Conservation (phyloP, 768 basidiomycete species). For the Saitozyma podzolica region DNA sequence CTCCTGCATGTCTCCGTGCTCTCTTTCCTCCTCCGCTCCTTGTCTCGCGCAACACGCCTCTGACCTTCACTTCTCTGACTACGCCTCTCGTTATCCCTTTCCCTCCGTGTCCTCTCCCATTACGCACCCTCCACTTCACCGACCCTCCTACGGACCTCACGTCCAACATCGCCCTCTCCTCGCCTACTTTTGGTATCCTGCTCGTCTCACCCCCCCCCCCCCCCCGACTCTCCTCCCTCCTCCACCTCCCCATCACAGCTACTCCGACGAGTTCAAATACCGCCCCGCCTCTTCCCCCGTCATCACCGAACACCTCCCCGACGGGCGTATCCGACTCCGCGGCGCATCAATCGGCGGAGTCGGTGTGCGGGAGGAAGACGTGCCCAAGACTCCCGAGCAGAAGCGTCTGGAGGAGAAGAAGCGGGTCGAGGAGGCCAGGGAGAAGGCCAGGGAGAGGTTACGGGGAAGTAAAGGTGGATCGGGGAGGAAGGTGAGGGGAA, state of each 20-base stretch:
- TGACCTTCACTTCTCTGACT: neutral
- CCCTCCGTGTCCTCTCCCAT: neutral
- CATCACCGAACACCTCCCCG: constrained; percentile 71
- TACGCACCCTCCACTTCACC: neutral
- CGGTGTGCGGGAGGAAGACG: constrained; percentile 42
- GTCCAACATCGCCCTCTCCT: neutral
- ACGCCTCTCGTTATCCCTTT: neutral
- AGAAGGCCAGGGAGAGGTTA: constrained; percentile 43
- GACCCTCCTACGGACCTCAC: neutral
- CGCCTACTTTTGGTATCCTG: neutral
- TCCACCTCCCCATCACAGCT: constrained; percentile 57
- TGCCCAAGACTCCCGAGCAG: constrained; percentile 39
- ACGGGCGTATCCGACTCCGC: constrained; percentile 68
- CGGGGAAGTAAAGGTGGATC: constrained; percentile 23
- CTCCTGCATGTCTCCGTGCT: no score
- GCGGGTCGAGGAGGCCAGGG: constrained; percentile 41
- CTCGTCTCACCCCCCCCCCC: neutral
- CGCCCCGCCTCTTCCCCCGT: constrained; percentile 82
- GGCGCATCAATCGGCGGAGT: constrained; percentile 62
- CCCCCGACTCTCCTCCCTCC: neutral
- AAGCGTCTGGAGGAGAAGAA: constrained; percentile 31
- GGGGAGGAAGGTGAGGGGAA: constrained; percentile 12
- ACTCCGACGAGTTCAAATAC: constrained; percentile 77
- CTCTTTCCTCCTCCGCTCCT: no score
- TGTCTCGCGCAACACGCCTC: no score